These are phyloP conservation scores for Coniophora puteana DNA, from an alignment of 1,284 basidiomycete genomes.

Conservation along the genomic window DNA sequence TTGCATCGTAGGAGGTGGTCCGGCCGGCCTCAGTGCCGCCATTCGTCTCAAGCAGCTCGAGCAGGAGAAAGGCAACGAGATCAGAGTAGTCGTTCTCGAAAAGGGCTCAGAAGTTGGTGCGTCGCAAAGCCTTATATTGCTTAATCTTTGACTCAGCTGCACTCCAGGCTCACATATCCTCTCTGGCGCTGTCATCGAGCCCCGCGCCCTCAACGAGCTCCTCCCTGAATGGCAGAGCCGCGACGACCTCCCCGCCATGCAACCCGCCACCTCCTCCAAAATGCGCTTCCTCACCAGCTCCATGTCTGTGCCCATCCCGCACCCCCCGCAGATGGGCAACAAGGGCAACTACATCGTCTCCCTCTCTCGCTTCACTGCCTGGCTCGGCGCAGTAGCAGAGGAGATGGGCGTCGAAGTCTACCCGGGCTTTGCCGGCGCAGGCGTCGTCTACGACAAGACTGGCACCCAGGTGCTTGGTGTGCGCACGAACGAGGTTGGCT, in stretches of 20 bases:
- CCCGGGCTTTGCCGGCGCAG: constrained; percentile 92
- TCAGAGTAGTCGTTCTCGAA: constrained; percentile 93
- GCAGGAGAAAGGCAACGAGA: constrained; percentile 71
- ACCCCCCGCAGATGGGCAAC: constrained; percentile 97
- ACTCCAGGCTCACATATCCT: constrained; percentile 86
- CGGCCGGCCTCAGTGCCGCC: constrained; percentile 94
- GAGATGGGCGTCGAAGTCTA: constrained; percentile 95
- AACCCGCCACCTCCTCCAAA: constrained; percentile 73
- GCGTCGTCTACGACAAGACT: constrained; percentile 71
- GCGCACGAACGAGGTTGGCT: constrained; percentile 92
- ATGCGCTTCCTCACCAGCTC: constrained; percentile 88
- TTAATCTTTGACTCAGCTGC: not conserved
- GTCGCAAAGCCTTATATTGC: constrained; percentile 25
- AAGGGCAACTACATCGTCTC: constrained; percentile 94
- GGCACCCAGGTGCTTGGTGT: constrained; percentile 78
- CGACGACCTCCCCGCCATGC: constrained; percentile 64
- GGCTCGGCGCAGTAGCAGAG: constrained; percentile 89
- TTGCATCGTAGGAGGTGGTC: constrained; percentile 95
- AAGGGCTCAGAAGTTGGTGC: constrained; percentile 91
- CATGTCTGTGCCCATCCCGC: constrained; percentile 81
- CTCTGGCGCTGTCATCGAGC: constrained; percentile 95
- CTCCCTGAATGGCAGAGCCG: constrained; percentile 80
- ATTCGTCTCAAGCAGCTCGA: constrained; percentile 96
- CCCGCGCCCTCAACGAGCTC: constrained; percentile 88
- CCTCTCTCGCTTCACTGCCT: constrained; percentile 84